A percentile compares a stretch with the other conserved stretches of the same genome.
phyloP scores from a whole-genome alignment of 768 basidiomycete species.

The Auriscalpium orientale region DNA sequence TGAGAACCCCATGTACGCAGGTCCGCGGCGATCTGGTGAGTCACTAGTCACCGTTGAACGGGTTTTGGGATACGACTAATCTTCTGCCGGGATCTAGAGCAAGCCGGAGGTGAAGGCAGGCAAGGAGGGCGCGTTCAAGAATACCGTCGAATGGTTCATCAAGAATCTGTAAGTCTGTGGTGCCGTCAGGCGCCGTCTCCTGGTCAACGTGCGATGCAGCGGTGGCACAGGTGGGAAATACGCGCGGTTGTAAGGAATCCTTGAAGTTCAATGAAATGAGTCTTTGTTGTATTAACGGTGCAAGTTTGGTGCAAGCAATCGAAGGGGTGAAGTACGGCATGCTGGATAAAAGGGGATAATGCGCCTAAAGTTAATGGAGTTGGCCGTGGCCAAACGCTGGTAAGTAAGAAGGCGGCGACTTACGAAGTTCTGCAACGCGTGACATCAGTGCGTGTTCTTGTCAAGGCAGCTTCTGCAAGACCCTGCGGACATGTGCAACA shows the following conservation, averaged over 20 bases:
- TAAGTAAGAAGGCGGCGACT: no score
- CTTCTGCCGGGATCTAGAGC: conserved; percentile 20
- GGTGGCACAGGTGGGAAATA: no score
- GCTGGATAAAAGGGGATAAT: background rate
- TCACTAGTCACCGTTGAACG: background rate
- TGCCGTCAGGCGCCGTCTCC: background rate
- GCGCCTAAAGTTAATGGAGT: no score
- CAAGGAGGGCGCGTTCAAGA: conserved; percentile 34
- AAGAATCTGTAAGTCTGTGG: conserved; percentile 17
- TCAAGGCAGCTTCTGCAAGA: no score
- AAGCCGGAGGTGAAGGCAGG: conserved; percentile 25
- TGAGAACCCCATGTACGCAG: background rate
- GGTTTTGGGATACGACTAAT: background rate
- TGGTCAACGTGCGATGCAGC: background rate
- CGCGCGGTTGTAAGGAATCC: no score
- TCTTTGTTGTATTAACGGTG: background rate
- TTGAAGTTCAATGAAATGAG: background rate
- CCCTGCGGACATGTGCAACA: conserved; percentile 31
- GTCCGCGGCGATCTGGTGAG: conserved; percentile 7
- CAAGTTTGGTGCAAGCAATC: background rate
- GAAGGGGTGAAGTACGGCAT: background rate
- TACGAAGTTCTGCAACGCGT: conserved; percentile 80
- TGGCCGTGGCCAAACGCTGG: no score
- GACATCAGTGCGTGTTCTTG: conserved; percentile 75
- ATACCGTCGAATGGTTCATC: conserved; percentile 27